Conservation (phyloP, 176 grass and related monocot species). For the Triticum aestivum region DNA sequence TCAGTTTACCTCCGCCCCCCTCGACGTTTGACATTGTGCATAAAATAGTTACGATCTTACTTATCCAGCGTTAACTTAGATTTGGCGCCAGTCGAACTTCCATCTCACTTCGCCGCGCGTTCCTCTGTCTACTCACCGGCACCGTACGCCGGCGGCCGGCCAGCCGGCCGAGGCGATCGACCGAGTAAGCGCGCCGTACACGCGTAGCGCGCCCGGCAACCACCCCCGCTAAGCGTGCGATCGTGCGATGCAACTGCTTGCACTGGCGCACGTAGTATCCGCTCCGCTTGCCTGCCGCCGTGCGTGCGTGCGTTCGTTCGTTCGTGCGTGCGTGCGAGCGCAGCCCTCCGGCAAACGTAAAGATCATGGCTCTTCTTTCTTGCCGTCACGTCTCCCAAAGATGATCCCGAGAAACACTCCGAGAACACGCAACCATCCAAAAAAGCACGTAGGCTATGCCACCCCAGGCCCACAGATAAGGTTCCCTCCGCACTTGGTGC, state of each 20-base stretch:
- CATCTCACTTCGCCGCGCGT: no score
- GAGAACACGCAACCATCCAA: constrained; percentile 12
- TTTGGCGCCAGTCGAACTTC: no score
- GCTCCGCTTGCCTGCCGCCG: background rate
- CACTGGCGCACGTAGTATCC: no score
- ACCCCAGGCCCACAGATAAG: constrained; percentile 21
- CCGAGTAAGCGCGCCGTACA: background rate
- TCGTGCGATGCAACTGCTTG: no score
- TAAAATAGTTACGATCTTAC: no score
- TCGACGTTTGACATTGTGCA: background rate
- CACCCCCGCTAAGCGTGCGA: no score
- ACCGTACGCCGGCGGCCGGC: no score
- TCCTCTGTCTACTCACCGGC: no score
- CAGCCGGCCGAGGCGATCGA: background rate
- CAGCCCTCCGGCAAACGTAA: background rate
- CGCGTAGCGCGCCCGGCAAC: background rate
- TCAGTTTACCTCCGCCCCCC: background rate
- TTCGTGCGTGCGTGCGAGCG: no score
- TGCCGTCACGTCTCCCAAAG: background rate
- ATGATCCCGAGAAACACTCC: background rate
- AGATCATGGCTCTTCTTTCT: background rate
- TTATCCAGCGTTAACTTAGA: no score
- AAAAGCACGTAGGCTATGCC: background rate
- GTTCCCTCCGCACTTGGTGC: background rate
- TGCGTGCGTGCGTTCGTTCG: background rate